phyloP scores from a whole-genome alignment of 108 stramenopile genomes.

The Pseudonitzschia pungens region DNA sequence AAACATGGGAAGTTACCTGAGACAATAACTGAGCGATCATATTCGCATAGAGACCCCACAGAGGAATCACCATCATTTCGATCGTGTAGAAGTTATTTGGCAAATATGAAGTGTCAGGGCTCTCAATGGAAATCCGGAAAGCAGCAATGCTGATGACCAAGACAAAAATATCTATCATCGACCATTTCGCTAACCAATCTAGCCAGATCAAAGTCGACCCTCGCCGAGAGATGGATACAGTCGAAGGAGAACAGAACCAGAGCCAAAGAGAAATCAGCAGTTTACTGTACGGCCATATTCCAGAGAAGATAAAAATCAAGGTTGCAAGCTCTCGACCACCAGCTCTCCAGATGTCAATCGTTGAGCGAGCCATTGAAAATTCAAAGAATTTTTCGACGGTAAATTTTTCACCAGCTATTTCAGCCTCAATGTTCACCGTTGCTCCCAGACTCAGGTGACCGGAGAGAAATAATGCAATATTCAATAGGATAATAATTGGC shows the following conservation, averaged over 20 bases:
- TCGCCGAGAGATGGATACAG: slow-evolving; percentile 45
- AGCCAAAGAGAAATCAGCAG: slow-evolving; percentile 56
- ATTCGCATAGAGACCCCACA: slow-evolving; percentile 85
- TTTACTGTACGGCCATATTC: slow-evolving; percentile 86
- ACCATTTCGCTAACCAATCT: slow-evolving; percentile 75
- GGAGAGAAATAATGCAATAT: slow-evolving; percentile 70
- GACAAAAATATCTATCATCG: slow-evolving; percentile 75
- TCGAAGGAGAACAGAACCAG: slow-evolving; percentile 69
- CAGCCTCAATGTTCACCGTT: slow-evolving; percentile 59
- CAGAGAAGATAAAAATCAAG: slow-evolving; percentile 69
- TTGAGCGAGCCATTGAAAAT: slow-evolving; percentile 69
- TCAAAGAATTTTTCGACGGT: slow-evolving; percentile 60
- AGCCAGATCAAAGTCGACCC: slow-evolving; percentile 71
- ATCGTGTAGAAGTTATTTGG: slow-evolving; percentile 68
- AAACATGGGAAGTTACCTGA: slow-evolving; percentile 75
- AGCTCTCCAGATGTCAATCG: slow-evolving; percentile 66
- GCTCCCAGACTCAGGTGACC: slow-evolving; percentile 78
- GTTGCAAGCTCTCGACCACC: slow-evolving; percentile 68
- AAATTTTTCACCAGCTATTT: slow-evolving; percentile 60
- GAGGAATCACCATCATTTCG: slow-evolving; percentile 69
- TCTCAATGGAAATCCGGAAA: slow-evolving; percentile 66
- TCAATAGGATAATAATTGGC: slow-evolving; percentile 66
- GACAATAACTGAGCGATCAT: slow-evolving; percentile 77
- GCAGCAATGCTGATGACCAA: slow-evolving; percentile 65
- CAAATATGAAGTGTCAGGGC: slow-evolving; percentile 62